Percentiles rank a stretch among this genome's conserved stretches.
Conservation (phyloP, 2,329 filamentous ascomycete genomes). For the Microcyclospora tardicrescens region DNA sequence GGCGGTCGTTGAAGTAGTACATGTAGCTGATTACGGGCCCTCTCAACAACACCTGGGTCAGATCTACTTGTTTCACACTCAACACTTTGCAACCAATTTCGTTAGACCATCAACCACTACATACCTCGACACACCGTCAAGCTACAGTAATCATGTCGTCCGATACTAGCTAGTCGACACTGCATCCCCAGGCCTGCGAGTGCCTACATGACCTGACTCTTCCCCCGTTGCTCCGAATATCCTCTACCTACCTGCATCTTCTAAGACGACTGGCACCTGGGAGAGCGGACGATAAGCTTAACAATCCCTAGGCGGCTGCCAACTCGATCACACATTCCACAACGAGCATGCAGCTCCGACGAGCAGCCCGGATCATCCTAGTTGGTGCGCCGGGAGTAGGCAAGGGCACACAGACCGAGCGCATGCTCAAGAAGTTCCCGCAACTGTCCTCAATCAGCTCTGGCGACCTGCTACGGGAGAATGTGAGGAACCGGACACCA, state of each 20-base stretch:
- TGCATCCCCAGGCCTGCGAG: constrained; percentile 4
- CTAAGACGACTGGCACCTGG: not conserved
- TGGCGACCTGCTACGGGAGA: constrained; percentile 78
- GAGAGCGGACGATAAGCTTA: not conserved
- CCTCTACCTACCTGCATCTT: not conserved
- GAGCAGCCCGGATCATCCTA: constrained; percentile 82
- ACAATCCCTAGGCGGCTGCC: not conserved
- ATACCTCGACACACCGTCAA: no score
- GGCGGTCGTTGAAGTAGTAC: no score
- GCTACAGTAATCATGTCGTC: constrained; percentile 8
- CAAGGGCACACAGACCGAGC: constrained; percentile 85
- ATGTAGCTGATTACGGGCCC: no score
- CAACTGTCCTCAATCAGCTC: constrained; percentile 87
- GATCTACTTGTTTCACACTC: not conserved
- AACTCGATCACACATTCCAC: constrained; percentile 1
- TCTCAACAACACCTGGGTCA: no score
- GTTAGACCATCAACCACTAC: no score
- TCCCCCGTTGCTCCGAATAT: not conserved
- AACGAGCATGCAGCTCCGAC: constrained; percentile 27
- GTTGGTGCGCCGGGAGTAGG: constrained; percentile 93
- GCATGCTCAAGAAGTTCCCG: constrained; percentile 73
- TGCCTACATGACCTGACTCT: not conserved
- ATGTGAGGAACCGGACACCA: constrained; percentile 79
- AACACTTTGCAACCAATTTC: no score
- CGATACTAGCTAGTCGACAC: constrained; percentile 14